phyloP scores from a whole-genome alignment of 805 yeast species.

The Martiniozyma abietophila region DNA sequence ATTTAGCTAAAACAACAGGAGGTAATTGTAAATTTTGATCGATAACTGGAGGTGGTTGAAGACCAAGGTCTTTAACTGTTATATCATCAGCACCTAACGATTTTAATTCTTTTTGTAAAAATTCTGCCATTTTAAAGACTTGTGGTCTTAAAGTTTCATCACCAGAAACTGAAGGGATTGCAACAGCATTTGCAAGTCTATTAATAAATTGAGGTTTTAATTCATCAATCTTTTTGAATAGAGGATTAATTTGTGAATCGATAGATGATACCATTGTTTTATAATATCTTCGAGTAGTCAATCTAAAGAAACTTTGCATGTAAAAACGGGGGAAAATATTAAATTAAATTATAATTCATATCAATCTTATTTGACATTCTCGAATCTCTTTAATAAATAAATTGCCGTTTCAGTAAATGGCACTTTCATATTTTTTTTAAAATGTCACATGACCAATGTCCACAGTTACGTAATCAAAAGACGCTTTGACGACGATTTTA shows the following conservation, averaged over 20 bases:
- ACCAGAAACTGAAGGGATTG: constrained; percentile 89
- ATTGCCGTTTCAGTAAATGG: no score
- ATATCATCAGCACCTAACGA: constrained; percentile 74
- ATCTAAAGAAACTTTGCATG: no score
- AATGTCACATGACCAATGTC: no score
- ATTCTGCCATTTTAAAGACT: constrained; percentile 85
- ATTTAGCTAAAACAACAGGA: constrained; percentile 87
- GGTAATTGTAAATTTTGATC: constrained; percentile 67
- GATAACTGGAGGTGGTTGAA: constrained; percentile 84
- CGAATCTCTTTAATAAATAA: no score
- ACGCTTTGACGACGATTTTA: no score
- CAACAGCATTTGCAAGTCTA: constrained; percentile 74
- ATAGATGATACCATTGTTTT: no score
- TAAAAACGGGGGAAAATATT: no score
- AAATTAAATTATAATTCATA: no score
- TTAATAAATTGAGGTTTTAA: constrained; percentile 67
- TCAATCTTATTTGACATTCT: no score
- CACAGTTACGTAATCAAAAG: no score
- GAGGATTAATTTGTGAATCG: constrained; percentile 23
- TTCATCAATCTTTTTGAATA: constrained; percentile 58
- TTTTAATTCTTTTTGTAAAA: constrained; percentile 59
- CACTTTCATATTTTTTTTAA: no score
- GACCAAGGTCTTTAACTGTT: constrained; percentile 73
- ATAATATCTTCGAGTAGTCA: no score
- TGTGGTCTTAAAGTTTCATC: constrained; percentile 84